These are phyloP conservation scores for Eremochloa ophiuroides DNA, from an alignment of 176 grass and related monocot genomes.

Conservation along the genomic window DNA sequence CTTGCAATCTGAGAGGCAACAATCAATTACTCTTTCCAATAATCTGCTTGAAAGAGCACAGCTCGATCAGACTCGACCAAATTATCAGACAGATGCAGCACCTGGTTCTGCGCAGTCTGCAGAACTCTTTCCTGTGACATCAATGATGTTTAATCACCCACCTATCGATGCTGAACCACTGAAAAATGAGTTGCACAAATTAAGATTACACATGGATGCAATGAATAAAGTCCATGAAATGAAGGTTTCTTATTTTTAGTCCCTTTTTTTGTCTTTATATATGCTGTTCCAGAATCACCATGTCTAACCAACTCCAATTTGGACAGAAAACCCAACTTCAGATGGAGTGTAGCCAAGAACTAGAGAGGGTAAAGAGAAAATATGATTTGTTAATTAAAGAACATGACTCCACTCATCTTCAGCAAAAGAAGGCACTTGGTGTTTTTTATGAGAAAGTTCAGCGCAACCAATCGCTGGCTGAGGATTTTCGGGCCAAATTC, in stretches of 20 bases:
- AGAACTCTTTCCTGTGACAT: constrained; percentile 50
- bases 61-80: constrained; percentile 17
- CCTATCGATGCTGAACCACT: constrained; percentile 52
- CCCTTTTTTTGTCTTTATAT: neutral
- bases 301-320: constrained; percentile 19
- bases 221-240: constrained; percentile 53
- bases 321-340: constrained; percentile 56
- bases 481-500: constrained; percentile 90
- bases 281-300: neutral
- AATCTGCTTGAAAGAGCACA: constrained; percentile 27
- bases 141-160: constrained; percentile 47
- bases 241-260: constrained; percentile 43
- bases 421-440: constrained; percentile 48
- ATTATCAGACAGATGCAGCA: constrained; percentile 19
- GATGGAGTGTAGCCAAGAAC: constrained; percentile 56
- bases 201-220: constrained; percentile 43
- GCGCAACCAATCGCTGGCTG: constrained; percentile 75
- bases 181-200: constrained; percentile 66
- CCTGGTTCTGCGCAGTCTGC: neutral
- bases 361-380: constrained; percentile 63
- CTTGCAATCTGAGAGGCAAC: constrained; percentile 33
- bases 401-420: constrained; percentile 51
- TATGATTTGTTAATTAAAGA: constrained; percentile 72
- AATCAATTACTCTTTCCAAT: constrained; percentile 13
- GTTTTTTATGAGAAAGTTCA: constrained; percentile 62